Conservation (phyloP, 2,329 filamentous ascomycete species). For the Beauveria sp. region DNA sequence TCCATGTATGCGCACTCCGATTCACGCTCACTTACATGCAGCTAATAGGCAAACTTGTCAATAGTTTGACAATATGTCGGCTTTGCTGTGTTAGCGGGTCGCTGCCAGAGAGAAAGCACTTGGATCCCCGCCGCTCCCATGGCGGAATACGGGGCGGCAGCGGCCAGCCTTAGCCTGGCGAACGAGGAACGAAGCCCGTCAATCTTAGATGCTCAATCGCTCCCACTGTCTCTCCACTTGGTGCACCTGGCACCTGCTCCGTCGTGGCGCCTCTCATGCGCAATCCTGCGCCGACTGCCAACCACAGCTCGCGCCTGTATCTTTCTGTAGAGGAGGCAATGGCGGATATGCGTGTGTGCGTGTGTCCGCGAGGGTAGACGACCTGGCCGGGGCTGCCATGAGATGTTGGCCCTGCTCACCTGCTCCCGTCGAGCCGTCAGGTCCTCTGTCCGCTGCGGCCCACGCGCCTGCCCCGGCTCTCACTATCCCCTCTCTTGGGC, state of each 20-base stretch:
- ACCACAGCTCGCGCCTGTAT: slow-evolving; percentile 1
- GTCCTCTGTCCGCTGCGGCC: background rate
- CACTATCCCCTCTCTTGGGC: background rate
- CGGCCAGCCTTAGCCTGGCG: background rate
- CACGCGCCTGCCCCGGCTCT: background rate
- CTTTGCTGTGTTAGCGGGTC: background rate
- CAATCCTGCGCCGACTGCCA: slow-evolving; percentile 5
- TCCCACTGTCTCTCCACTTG: slow-evolving; percentile 2
- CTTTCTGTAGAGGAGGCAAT: background rate
- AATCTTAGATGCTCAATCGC: slow-evolving; percentile 5
- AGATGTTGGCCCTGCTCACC: slow-evolving; percentile 6
- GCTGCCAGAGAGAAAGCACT: background rate
- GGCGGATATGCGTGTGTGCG: slow-evolving; percentile 8
- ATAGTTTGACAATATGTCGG: background rate
- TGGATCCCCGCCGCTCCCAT: background rate
- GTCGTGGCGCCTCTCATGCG: slow-evolving; percentile 6
- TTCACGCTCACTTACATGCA: background rate
- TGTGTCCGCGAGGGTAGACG: background rate
- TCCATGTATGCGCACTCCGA: background rate
- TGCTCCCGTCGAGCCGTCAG: slow-evolving; percentile 7
- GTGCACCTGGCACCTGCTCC: background rate
- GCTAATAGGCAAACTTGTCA: background rate
- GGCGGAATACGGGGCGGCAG: background rate
- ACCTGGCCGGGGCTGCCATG: background rate
- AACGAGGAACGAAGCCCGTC: background rate